phyloP scores from a whole-genome alignment of 176 grass and related monocot genomes.

The Melocanna baccifera region DNA sequence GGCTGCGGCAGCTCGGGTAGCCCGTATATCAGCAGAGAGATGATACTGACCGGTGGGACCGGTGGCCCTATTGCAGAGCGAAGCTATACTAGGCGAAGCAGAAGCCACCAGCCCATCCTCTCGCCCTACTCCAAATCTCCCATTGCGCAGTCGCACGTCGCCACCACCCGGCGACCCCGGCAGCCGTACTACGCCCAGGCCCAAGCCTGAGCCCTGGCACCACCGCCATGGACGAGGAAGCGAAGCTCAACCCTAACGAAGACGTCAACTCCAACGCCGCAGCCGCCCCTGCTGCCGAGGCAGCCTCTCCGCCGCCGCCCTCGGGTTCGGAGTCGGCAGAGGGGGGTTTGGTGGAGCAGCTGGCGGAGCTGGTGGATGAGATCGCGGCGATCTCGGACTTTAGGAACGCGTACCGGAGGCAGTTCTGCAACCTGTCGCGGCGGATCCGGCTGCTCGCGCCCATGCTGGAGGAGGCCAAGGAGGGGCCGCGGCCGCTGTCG shows the following conservation, averaged over 20 bases:
- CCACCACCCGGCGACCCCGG: neutral
- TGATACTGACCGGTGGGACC: neutral
- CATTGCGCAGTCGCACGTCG: neutral
- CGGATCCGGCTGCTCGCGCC: constrained; percentile 90
- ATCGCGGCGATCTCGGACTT: constrained; percentile 67
- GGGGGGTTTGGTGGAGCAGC: constrained; percentile 39
- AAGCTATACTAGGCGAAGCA: constrained; percentile 17
- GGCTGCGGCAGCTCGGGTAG: constrained; percentile 33
- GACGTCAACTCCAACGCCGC: neutral
- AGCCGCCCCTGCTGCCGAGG: neutral
- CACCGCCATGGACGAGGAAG: constrained; percentile 39
- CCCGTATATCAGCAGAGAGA: neutral
- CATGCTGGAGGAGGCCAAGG: constrained; percentile 94
- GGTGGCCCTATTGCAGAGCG: constrained; percentile 1
- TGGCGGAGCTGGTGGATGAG: constrained; percentile 54
- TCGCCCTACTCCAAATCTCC: constrained; percentile 31
- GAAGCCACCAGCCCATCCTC: neutral
- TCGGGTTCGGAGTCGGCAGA: constrained; percentile 13
- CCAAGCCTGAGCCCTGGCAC: neutral
- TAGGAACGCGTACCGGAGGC: constrained; percentile 77
- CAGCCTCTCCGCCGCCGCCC: constrained; percentile 2
- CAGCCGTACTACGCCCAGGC: neutral
- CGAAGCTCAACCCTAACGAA: neutral
- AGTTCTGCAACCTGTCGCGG: constrained; percentile 81
- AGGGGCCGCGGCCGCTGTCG: constrained; percentile 45